Conservation (phyloP, 2,329 filamentous ascomycete species). For the Chalara sp. region DNA sequence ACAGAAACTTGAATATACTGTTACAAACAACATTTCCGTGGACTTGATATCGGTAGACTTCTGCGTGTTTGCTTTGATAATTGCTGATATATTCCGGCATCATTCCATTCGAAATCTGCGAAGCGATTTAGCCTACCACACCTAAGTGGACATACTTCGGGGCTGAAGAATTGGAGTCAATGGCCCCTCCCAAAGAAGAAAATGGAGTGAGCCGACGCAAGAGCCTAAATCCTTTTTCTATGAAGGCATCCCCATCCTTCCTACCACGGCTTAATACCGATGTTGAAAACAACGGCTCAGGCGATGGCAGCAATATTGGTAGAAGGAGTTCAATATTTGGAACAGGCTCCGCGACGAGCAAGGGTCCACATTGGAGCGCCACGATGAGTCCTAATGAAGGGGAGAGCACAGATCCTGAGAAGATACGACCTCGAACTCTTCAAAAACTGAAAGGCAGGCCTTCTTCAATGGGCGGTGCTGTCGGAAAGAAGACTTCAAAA, state of each 20-base stretch:
- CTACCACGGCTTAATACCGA: constrained; percentile 23
- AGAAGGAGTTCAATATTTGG: constrained; percentile 24
- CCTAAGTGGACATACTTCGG: constrained; percentile 4
- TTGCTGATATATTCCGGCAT: no score
- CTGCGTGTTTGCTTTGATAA: no score
- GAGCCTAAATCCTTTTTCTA: constrained; percentile 23
- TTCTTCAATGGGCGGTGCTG: constrained; percentile 26
- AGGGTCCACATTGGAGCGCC: constrained; percentile 14
- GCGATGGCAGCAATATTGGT: constrained; percentile 16
- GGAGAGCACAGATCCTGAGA: constrained; percentile 14
- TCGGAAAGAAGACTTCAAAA: constrained; percentile 24
- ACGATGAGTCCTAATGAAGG: constrained; percentile 16
- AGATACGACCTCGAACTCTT: constrained; percentile 20
- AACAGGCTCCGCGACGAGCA: constrained; percentile 14
- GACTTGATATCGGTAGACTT: no score
- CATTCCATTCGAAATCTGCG: not conserved
- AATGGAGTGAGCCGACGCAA: constrained; percentile 17
- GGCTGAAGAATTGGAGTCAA: constrained; percentile 6
- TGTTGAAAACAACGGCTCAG: constrained; percentile 6
- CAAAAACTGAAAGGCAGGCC: constrained; percentile 22
- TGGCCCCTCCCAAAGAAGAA: constrained; percentile 20
- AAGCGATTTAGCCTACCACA: constrained; percentile 5
- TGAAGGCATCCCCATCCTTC: constrained; percentile 10
- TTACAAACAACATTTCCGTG: no score
- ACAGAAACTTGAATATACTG: no score